Conservation (phyloP, 1,139 yeast genomes). For the Candida freyschussii region DNA sequence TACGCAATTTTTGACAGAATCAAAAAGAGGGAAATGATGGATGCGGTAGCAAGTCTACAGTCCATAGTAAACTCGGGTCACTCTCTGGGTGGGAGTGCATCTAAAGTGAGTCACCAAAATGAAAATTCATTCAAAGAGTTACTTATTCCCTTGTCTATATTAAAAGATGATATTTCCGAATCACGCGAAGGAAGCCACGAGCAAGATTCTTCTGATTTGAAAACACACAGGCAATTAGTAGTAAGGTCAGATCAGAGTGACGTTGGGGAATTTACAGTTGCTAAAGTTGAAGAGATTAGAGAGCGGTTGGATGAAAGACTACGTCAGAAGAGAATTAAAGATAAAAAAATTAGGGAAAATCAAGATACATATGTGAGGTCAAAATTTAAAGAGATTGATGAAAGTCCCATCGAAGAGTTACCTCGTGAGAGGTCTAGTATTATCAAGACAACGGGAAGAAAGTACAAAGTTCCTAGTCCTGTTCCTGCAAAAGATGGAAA, state of each 20-base stretch:
- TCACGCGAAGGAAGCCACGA: too few species aligned
- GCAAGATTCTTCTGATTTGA: too few species aligned
- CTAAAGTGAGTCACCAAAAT: too few species aligned
- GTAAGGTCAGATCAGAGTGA: too few species aligned
- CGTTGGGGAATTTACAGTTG: slow-evolving; percentile 6
- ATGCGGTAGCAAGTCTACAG: too few species aligned
- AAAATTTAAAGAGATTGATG: not conserved
- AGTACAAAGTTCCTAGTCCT: not conserved
- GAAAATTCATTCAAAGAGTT: too few species aligned
- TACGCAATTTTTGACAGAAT: slow-evolving; percentile 21
- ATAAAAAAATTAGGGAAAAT: slow-evolving; percentile 10
- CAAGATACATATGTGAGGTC: slow-evolving; percentile 1
- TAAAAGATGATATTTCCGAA: not conserved
- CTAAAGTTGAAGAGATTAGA: slow-evolving; percentile 13
- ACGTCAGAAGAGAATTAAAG: slow-evolving; percentile 13
- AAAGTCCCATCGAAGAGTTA: not conserved
- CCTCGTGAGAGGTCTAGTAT: not conserved
- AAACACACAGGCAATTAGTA: too few species aligned
- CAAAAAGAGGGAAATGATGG: too few species aligned
- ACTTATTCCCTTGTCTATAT: slow-evolving; percentile 9
- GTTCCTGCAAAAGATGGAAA: too few species aligned
- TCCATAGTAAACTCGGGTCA: too few species aligned
- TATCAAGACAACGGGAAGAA: slow-evolving; percentile 2
- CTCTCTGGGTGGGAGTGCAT: too few species aligned
- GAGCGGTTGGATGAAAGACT: slow-evolving; percentile 16